These are phyloP conservation scores for Bipolaris bicolor DNA, from an alignment of 2,329 filamentous ascomycete species.

Conservation along the genomic window DNA sequence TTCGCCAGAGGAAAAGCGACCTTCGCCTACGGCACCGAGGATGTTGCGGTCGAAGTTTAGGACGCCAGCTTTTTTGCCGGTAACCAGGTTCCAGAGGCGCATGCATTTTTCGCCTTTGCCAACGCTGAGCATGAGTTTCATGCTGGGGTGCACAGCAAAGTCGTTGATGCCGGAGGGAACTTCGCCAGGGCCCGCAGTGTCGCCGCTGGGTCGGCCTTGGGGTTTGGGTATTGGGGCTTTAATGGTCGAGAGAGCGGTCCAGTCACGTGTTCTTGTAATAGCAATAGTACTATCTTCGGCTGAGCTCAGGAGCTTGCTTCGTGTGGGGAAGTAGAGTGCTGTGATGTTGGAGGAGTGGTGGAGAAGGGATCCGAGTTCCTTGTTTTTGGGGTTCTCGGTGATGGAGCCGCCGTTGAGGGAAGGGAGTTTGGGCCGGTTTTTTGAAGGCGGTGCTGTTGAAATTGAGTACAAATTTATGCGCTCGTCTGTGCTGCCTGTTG, in stretches of 20 bases:
- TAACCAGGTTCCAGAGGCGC: constrained; percentile 95
- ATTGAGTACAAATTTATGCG: constrained; percentile 93
- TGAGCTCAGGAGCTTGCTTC: constrained; percentile 84
- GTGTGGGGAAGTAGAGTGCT: constrained; percentile 78
- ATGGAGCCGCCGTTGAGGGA: constrained; percentile 74
- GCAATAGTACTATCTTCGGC: constrained; percentile 92
- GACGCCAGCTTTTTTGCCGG: constrained; percentile 92
- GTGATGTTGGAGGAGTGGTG: constrained; percentile 88
- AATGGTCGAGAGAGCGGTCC: constrained; percentile 84
- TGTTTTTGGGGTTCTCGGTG: constrained; percentile 83
- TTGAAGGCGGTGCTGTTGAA: constrained; percentile 65
- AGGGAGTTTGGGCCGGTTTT: constrained; percentile 65
- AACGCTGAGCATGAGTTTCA: constrained; percentile 95
- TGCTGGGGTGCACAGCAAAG: constrained; percentile 93
- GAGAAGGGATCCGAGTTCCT: constrained; percentile 83
- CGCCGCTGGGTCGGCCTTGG: constrained; percentile 81
- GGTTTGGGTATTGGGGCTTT: constrained; percentile 86
- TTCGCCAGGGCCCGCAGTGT: constrained; percentile 82
- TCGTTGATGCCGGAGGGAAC: constrained; percentile 90
- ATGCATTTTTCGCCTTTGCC: constrained; percentile 89
- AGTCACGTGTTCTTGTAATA: constrained; percentile 85
- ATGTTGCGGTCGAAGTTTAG: constrained; percentile 80
- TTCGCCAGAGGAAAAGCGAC: constrained; percentile 78
- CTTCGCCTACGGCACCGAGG: constrained; percentile 76
- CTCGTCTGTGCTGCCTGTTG: constrained; percentile 91